Conservation (phyloP, 1,139 yeast species). For the Debaryomyces fabryi region DNA sequence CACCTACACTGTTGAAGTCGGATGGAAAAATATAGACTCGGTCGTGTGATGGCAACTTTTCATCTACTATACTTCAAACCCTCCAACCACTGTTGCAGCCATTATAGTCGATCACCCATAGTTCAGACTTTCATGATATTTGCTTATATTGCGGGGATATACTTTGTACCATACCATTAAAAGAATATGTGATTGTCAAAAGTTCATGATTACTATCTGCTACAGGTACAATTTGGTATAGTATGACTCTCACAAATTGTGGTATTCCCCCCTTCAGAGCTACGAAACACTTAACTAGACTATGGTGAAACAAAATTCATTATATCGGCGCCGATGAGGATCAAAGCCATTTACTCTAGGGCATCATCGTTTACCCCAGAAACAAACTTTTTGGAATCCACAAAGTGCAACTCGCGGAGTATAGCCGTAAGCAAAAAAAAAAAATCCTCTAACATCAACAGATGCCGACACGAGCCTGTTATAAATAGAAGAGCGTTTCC, state of each 20-base stretch:
- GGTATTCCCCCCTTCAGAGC: background rate
- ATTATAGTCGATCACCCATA: background rate
- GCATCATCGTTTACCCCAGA: background rate
- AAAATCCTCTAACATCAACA: conserved; percentile 6
- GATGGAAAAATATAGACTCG: background rate
- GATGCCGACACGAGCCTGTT: background rate
- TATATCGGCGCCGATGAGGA: background rate
- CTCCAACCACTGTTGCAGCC: background rate
- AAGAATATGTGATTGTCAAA: background rate
- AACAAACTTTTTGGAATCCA: background rate
- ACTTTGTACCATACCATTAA: background rate
- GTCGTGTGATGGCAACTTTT: background rate
- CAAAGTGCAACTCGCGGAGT: conserved; percentile 4
- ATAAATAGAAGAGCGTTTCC: conserved; percentile 1
- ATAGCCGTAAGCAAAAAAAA: conserved; percentile 5
- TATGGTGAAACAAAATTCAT: background rate
- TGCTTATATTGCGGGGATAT: background rate
- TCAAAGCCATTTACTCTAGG: background rate
- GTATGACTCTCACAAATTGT: background rate
- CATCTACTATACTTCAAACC: background rate
- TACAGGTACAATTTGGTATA: background rate
- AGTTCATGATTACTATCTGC: background rate
- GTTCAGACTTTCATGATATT: background rate
- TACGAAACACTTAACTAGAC: background rate
- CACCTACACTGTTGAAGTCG: background rate